Evolutionary conservation across 140 eudicot species (phyloP), one percentile per base, ranked within the genome.

Genomic region (Cichorium intybus): DNA sequence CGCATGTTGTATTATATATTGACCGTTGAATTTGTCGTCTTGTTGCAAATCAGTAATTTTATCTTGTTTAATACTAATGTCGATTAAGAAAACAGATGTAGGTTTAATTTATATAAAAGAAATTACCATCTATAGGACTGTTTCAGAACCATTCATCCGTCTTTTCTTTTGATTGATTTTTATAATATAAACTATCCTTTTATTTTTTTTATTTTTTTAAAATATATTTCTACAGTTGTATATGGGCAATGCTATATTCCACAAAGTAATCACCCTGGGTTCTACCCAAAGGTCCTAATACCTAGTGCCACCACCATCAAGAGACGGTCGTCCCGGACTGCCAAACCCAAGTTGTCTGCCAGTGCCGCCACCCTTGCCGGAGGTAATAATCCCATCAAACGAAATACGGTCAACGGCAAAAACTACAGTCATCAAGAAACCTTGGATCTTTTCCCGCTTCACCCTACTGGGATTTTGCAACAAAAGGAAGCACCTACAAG

Each of bases 391-490:
- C 69, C 33, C 46, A 1, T 64, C 45, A 73, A 73, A 60, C 58
- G 67, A 47, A 73, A 64, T 54, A 23, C 56, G 73, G 73, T 73
- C 67, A 73, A 73, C 27, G 61, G 24, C 4, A 57, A 24, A 41
- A 64, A 31, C 49, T 72, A 27, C 22, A 21, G 6, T 50, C 64
- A 58, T 50, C 74, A 67, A 66, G 75, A 67, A 67, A 75, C 79
- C 49, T 75, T 75, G 79, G 75, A 75, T 58, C 79, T 75, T 58
- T 75, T 75, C 58, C 79, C 79, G 50, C 50, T 75, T 50, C 70
- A 75, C 20, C 74, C 79, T 17, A 75, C 79, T 24, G 79, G 79
- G 20, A 67, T 75, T 34, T 67, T 75, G 75, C 69, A 67, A 27
- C 69, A 67, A 50, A 75, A 67, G 16, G 74, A 66, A 37, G 63